Evolutionary conservation across 129 eudicot species (phyloP).

Genomic region (Pittosporum tobira): DNA sequence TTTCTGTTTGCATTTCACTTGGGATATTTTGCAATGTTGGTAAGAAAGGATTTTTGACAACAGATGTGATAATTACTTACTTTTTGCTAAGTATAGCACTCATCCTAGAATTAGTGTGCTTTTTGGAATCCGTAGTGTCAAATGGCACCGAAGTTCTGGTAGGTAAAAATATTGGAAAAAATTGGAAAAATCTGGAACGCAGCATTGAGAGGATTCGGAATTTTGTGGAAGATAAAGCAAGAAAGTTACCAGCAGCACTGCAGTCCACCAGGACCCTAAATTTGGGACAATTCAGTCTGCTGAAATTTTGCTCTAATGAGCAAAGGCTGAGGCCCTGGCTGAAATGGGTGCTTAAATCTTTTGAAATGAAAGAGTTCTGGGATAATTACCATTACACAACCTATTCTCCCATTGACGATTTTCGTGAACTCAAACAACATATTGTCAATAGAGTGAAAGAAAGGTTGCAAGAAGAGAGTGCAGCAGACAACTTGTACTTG

Average conservation of each 20-base stretch:
- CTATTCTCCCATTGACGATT: neutral
- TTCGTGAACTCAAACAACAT: neutral
- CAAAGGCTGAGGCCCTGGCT: neutral
- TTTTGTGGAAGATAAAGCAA: neutral
- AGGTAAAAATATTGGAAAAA: neutral
- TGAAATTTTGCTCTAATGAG: neutral
- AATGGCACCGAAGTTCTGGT: slow-evolving; percentile 1
- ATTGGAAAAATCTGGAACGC: neutral
- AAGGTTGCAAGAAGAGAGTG: neutral
- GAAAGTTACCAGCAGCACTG: neutral
- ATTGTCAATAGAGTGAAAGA: neutral
- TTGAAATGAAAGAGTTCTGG: slow-evolving; percentile 4
- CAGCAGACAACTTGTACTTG: neutral
- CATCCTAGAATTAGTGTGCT: slow-evolving; percentile 1
- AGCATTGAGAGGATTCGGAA: neutral
- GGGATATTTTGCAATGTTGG: neutral
- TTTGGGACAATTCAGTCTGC: slow-evolving; percentile 13
- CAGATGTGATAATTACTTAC: neutral
- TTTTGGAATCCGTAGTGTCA: neutral
- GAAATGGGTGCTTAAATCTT: neutral
- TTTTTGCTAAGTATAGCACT: neutral
- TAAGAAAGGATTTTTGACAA: neutral
- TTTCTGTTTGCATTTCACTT: neutral
- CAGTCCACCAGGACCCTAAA: neutral
- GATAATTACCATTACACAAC: neutral